Percentiles rank a stretch among this genome's conserved stretches.
Evolutionary conservation across 257 asterid species (phyloP).

Genomic region (Lithospermum erythrorhizon): DNA sequence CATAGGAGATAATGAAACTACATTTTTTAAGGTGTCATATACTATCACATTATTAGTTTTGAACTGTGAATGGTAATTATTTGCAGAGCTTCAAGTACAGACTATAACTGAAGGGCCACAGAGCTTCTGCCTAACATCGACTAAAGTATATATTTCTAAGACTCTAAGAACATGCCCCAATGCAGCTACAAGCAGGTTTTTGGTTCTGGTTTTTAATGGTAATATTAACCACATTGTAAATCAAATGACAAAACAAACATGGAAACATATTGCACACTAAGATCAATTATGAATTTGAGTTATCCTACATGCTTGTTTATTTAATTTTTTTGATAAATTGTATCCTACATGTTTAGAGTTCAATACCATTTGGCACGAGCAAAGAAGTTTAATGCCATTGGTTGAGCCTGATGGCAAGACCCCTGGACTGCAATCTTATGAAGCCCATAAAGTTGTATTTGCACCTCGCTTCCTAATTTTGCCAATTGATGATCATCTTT

Average conservation of each 20-base stretch:
- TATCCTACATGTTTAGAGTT: conserved; percentile 2
- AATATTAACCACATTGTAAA: not conserved
- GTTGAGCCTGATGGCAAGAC: conserved; percentile 67
- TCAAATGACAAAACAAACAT: not conserved
- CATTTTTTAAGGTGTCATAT: not conserved
- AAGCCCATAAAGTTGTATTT: conserved; percentile 62
- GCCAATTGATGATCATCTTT: conserved; percentile 26
- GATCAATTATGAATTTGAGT: not conserved
- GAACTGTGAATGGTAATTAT: too few species aligned
- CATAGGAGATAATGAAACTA: not conserved
- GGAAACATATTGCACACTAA: not conserved
- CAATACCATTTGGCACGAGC: conserved; percentile 88
- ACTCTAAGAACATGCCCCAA: not conserved
- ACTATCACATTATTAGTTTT: not conserved
- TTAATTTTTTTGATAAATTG: too few species aligned
- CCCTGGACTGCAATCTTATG: conserved; percentile 82
- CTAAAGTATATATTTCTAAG: not conserved
- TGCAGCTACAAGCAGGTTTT: not conserved
- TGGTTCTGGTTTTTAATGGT: not conserved
- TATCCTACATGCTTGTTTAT: not conserved
- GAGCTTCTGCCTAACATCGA: not conserved
- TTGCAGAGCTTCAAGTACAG: not conserved
- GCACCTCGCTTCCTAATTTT: conserved; percentile 39
- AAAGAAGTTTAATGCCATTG: conserved; percentile 62
- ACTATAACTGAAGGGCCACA: too few species aligned